Evolutionary conservation across 2,329 filamentous ascomycete species (phyloP).

Genomic region (Cordyceps farinosa): DNA sequence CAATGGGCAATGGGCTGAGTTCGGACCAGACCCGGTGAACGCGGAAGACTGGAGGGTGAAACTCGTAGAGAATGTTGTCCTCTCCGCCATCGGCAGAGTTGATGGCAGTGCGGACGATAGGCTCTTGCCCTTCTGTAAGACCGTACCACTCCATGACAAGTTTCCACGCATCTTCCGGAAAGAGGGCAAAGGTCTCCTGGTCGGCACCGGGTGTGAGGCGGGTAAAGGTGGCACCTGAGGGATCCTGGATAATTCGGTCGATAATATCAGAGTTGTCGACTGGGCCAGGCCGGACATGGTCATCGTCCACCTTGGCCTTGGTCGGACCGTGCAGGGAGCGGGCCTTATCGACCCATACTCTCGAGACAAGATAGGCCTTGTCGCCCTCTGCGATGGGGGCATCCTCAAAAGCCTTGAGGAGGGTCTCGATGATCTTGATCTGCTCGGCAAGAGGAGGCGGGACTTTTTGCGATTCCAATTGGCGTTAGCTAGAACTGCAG

Average conservation of each 20-base stretch:
- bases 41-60: constrained; percentile 79
- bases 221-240: constrained; percentile 57
- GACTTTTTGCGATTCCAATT: constrained; percentile 21
- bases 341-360: constrained; percentile 73
- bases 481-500: constrained; percentile 3
- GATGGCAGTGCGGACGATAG: constrained; percentile 73
- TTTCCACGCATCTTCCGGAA: constrained; percentile 79
- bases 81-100: constrained; percentile 62
- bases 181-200: constrained; percentile 69
- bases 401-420: constrained; percentile 53
- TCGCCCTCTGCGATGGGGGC: constrained; percentile 64
- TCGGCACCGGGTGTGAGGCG: constrained; percentile 68
- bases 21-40: constrained; percentile 73
- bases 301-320: constrained; percentile 55
- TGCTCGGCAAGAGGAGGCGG: constrained; percentile 52
- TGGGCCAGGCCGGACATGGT: constrained; percentile 64
- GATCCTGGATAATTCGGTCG: constrained; percentile 53
- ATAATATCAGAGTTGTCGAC: constrained; percentile 86
- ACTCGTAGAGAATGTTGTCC: constrained; percentile 74
- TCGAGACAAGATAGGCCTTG: constrained; percentile 73
- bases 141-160: constrained; percentile 81
- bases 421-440: constrained; percentile 65
- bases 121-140: constrained; percentile 61
- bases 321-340: constrained; percentile 60
- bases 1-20: constrained; percentile 52